These are phyloP conservation scores for Colletotrichum tofieldiae DNA, from an alignment of 2,329 filamentous ascomycete genomes.

Conservation along the genomic window DNA sequence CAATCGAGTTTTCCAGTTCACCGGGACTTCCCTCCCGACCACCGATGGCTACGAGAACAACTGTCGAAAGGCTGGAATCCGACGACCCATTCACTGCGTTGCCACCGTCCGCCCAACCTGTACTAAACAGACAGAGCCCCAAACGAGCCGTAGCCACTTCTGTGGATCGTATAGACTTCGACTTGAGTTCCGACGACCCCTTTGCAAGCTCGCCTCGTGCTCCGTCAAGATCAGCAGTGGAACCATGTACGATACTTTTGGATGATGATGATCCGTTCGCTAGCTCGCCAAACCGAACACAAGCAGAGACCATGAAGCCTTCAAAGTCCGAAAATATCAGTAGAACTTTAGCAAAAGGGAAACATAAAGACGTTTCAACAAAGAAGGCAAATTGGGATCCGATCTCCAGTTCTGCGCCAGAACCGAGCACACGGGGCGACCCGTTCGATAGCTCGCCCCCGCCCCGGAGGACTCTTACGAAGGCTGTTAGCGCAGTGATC, in stretches of 20 bases:
- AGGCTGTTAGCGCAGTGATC: constrained; percentile 49
- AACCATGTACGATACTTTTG: constrained; percentile 24
- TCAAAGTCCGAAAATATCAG: background rate
- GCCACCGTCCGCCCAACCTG: constrained; percentile 30
- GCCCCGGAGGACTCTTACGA: constrained; percentile 12
- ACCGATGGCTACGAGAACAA: background rate
- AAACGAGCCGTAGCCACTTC: constrained; percentile 42
- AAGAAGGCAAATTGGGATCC: constrained; percentile 61
- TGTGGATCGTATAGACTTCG: background rate
- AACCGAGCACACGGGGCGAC: constrained; percentile 44
- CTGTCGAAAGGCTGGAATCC: background rate
- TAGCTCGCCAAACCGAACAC: background rate
- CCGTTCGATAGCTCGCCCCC: constrained; percentile 40
- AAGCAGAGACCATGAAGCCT: background rate
- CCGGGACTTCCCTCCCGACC: constrained; percentile 39
- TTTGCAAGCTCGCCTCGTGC: constrained; percentile 47
- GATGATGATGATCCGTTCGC: constrained; percentile 21
- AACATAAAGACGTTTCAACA: constrained; percentile 41
- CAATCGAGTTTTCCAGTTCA: constrained; percentile 58
- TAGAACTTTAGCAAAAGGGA: constrained; percentile 1
- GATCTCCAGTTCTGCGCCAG: constrained; percentile 69
- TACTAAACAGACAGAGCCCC: constrained; percentile 43
- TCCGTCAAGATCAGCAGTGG: constrained; percentile 3
- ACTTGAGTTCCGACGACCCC: constrained; percentile 42
- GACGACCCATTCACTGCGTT: constrained; percentile 47